A percentile compares a stretch with the other conserved stretches of the same genome.
phyloP scores from a whole-genome alignment of 768 basidiomycete species.

The Cyclocybe aegerita region DNA sequence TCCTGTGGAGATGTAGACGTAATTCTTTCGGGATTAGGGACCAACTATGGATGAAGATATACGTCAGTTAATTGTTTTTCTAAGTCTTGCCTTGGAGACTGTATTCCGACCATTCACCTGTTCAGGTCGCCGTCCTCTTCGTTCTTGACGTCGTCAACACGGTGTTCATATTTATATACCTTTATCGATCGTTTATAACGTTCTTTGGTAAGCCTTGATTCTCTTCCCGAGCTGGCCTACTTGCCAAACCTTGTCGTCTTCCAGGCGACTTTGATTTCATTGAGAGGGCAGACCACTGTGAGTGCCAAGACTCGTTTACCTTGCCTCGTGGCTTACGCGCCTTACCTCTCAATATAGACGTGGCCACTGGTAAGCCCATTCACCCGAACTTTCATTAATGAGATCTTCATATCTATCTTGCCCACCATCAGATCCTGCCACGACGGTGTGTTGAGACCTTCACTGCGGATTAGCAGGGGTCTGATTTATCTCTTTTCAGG shows the following conservation, averaged over 20 bases:
- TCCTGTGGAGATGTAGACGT: neutral
- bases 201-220: slow-evolving; percentile 2
- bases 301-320: neutral
- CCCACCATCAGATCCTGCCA: slow-evolving; percentile 33
- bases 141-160: slow-evolving; percentile 5
- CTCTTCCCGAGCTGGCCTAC: too few relatives aligned
- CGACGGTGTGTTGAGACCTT: slow-evolving; percentile 32
- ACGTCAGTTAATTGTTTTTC: neutral
- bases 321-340: too few relatives aligned
- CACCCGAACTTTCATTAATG: too few relatives aligned
- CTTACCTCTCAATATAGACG: too few relatives aligned
- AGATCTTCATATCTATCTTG: too few relatives aligned
- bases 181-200: slow-evolving; percentile 7
- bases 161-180: slow-evolving; percentile 4
- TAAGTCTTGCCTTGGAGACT: too few relatives aligned
- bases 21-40: slow-evolving; percentile 3
- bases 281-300: slow-evolving; percentile 17
- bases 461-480: neutral
- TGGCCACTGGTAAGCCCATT: too few relatives aligned
- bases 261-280: slow-evolving; percentile 11
- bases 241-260: neutral
- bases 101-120: neutral
- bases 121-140: slow-evolving; percentile 10
- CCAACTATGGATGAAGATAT: slow-evolving; percentile 5
- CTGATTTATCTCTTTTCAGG: slow-evolving; percentile 24